Evolutionary conservation across 345 rosid genomes (phyloP), one percentile per base, ranked within the genome.

Genomic region (Euphorbia tirucalli): DNA sequence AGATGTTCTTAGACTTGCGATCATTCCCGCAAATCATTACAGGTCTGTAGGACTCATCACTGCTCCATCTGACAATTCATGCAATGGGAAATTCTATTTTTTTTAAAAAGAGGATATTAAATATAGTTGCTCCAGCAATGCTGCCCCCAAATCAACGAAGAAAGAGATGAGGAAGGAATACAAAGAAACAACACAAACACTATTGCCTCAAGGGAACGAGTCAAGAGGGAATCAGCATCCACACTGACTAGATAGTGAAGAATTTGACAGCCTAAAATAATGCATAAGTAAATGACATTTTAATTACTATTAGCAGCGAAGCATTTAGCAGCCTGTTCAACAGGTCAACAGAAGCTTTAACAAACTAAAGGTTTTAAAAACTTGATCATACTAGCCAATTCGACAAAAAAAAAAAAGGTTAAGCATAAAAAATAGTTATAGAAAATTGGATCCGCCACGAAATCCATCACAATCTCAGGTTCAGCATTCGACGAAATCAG

Each of bases 1-100:
- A 61, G 66, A 61, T 61, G 66, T 61, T 61, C 66, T 32, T 18
- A 61, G 27, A 32, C 0, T 61, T 61, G 66, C 66, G 66, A 61
- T 61, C 66, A 35, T 61, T 18, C 7, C 66, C 66, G 46, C 66
- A 61, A 32, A 61, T 61, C 66, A 61, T 61, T 35, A 61, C 46
- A 32, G 46, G 66, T 35, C 66, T 61, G 46, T 32, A 61, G 46
- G 16, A 61, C 48, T 61, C 65, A 61, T 61, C 65, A 61, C 44
- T 61, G 65, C 11, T 31, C 44, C 21, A n/a, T 61, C 3, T 18
- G 19, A 11, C 13, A 58, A 15, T 50, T 5, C 8, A 50, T 50
- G 6, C 6, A 16, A 50, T 52, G 9, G n/a, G n/a, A 52, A 10
- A 6, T 41, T 41, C 6, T 41, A 41, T 10, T 41, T 41, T 41